Base-by-base conservation (phyloP, 169 alveolate genomes). In the Cryptosporidium viatorum region DNA sequence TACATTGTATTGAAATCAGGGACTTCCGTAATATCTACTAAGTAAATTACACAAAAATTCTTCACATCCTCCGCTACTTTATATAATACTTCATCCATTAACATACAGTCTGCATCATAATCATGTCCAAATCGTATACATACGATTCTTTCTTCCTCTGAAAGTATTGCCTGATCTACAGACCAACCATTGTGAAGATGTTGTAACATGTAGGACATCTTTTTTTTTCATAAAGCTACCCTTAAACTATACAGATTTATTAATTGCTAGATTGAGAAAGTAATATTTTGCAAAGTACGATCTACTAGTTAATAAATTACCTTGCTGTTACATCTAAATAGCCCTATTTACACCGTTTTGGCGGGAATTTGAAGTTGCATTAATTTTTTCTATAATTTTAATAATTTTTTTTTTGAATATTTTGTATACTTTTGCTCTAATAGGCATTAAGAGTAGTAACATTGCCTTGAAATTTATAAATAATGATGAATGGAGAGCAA, bases 1-100 rank as follows among this genome's bases (percentile, higher is more conserved):
- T 98, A 98, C 99, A 98, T 97, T 41, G 98, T 97, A 91, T 98
- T 98, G 94, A 98, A 98, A 86, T 98, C 99, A n/a, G 99, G 99
- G 16, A 98, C 99, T 93, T 98, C 98, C 43, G 98, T 94, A 26
- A 97, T 98, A 91, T 98, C 99, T 75, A 98, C 99, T 91, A 98
- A 93, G 92, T 98, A 98, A 41, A 98, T 97, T 29, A 96, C 99
- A 69, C 99, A 98, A 92, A 98, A 98, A 71, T 97, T 97, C 91
- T 96, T 94, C 10, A 98, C 98, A 69, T 97, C 99, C 67, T 98
- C 99, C 5, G 99, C 99, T 14, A 97, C 96, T 75, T 97, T 96
- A 92, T 95, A 97, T 14, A 98, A 95, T 55, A 97, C 92, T 92
- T 98, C 99, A 93, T 98, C 99, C 99, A 97, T 97, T 85, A 97